Conservation (phyloP, 306 rosid species). For the Benincasa hispida region DNA sequence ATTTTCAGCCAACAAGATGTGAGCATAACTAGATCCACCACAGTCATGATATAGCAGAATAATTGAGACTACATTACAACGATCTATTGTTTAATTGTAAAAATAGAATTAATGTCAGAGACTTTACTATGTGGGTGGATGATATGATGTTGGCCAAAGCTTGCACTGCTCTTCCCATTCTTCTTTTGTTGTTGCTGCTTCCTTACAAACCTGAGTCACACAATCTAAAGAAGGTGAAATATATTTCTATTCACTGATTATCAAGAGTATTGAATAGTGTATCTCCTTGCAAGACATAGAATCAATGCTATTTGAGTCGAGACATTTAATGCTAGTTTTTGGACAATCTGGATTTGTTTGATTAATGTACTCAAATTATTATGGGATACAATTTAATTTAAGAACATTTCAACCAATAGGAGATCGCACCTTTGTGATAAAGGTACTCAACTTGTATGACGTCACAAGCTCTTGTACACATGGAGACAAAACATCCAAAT, state of each 20-base stretch:
- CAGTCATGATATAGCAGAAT: not conserved
- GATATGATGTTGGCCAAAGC: slow-evolving; percentile 95
- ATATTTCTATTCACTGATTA: not conserved
- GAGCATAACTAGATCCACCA: not conserved
- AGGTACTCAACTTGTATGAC: slow-evolving; percentile 71
- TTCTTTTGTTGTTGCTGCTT: slow-evolving; percentile 71
- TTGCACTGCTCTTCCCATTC: slow-evolving; percentile 99
- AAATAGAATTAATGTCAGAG: not conserved
- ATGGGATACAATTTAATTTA: not conserved
- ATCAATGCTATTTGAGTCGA: not conserved
- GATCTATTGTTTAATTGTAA: not conserved
- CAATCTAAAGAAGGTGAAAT: not conserved
- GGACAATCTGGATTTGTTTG: not conserved
- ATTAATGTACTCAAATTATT: not conserved
- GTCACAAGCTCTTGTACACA: slow-evolving; percentile 45
- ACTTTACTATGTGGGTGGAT: slow-evolving; percentile 78
- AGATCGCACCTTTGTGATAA: slow-evolving; percentile 73
- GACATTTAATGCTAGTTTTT: not conserved
- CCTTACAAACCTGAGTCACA: slow-evolving; percentile 54
- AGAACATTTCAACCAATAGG: slow-evolving; percentile 10
- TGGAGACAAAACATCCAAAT: slow-evolving; percentile 30
- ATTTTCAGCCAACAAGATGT: not conserved
- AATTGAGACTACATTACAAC: not conserved
- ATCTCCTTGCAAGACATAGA: not conserved
- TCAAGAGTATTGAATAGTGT: not conserved